Evolutionary conservation across 2,329 filamentous ascomycete species (phyloP).

Genomic region (Trichoderma sp.): DNA sequence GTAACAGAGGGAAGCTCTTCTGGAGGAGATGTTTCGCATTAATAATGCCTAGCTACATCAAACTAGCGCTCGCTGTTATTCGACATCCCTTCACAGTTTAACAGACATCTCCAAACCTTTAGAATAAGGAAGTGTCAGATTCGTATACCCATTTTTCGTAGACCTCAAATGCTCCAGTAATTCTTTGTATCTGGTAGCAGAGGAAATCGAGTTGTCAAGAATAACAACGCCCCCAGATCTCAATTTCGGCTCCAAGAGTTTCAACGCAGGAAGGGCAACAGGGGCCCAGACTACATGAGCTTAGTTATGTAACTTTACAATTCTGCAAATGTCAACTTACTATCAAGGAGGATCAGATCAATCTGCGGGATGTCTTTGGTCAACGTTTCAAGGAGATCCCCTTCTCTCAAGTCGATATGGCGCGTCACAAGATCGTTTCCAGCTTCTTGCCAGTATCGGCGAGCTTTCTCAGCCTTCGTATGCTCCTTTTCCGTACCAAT

Average conservation of each 20-base stretch:
- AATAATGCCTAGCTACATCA: not conserved
- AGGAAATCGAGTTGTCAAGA: conserved; percentile 50
- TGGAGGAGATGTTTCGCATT: not conserved
- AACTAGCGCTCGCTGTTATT: not conserved
- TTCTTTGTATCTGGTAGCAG: conserved; percentile 48
- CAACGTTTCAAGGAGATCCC: conserved; percentile 58
- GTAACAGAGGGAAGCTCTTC: not conserved
- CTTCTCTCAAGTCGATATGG: conserved; percentile 59
- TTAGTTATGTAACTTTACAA: not conserved
- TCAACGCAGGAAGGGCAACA: conserved; percentile 55
- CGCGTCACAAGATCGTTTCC: conserved; percentile 51
- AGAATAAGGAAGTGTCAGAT: conserved; percentile 36
- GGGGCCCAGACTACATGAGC: conserved; percentile 54
- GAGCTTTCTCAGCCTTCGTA: conserved; percentile 53
- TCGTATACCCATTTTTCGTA: conserved; percentile 52
- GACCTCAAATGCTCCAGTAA: conserved; percentile 49
- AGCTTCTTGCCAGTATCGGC: conserved; percentile 55
- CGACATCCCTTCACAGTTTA: conserved; percentile 12
- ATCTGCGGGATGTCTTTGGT: conserved; percentile 46
- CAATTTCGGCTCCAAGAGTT: conserved; percentile 50
- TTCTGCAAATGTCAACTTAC: conserved; percentile 44
- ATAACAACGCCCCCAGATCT: conserved; percentile 51
- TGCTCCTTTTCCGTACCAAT: conserved; percentile 63
- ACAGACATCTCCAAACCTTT: conserved; percentile 38
- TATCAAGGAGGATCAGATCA: conserved; percentile 63